phyloP scores from a whole-genome alignment of 176 grass and related monocot genomes.

The Saccharum spontaneum region DNA sequence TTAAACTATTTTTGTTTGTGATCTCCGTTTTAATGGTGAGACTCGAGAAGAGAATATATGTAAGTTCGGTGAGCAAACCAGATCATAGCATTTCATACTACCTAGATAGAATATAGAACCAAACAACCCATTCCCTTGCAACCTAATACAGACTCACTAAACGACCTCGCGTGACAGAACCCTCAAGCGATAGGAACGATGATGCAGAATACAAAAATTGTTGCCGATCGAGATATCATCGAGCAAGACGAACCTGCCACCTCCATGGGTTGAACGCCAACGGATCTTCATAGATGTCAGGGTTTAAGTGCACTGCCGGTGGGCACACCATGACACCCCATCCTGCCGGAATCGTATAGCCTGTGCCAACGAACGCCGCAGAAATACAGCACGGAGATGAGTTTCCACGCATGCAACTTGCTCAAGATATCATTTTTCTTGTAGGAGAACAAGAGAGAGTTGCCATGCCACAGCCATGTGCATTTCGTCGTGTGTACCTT shows the following conservation, averaged over 20 bases:
- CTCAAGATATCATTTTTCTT: no score
- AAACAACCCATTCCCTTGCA: constrained; percentile 5
- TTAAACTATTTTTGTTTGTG: constrained; percentile 25
- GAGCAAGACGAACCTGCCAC: constrained; percentile 66
- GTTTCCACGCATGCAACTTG: no score
- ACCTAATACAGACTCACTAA: not conserved
- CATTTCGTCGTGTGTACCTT: constrained; percentile 46
- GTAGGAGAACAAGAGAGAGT: no score
- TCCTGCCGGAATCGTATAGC: constrained; percentile 70
- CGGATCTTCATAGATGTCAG: constrained; percentile 80
- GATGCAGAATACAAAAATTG: not conserved
- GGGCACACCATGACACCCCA: constrained; percentile 90
- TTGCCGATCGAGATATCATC: constrained; percentile 15
- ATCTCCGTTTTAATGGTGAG: constrained; percentile 19
- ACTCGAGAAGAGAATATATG: constrained; percentile 19
- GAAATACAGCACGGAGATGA: no score
- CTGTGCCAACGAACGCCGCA: no score
- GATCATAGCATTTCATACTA: constrained; percentile 17
- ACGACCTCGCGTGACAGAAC: not conserved
- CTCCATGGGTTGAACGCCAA: constrained; percentile 78
- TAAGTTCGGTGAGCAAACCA: constrained; percentile 37
- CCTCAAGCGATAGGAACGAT: not conserved
- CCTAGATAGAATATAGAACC: constrained; percentile 8
- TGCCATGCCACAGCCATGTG: constrained; percentile 13
- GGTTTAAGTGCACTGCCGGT: constrained; percentile 79